phyloP scores from a whole-genome alignment of 257 asterid species.

The Salvia rosmarinus region DNA sequence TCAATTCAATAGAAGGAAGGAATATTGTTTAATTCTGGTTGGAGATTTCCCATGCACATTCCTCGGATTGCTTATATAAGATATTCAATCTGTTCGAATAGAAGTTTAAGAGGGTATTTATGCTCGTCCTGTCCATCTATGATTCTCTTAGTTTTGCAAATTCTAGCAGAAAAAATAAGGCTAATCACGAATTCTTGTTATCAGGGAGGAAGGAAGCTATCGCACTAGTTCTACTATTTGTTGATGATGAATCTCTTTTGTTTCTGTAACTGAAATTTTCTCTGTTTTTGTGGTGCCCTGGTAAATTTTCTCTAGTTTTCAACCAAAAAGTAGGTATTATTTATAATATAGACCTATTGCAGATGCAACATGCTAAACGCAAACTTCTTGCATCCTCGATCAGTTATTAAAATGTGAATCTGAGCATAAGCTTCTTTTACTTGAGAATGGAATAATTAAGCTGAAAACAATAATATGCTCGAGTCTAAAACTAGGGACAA shows the following conservation, averaged over 20 bases:
- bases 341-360: conserved; percentile 1
- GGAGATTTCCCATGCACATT: no score
- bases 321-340: background rate
- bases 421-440: conserved; percentile 13
- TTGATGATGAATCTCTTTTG: background rate
- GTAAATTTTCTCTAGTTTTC: background rate
- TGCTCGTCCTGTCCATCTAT: background rate
- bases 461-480: background rate
- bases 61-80: no score
- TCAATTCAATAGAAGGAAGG: no score
- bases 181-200: background rate
- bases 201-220: conserved; percentile 8
- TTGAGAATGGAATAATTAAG: background rate
- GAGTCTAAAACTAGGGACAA: background rate
- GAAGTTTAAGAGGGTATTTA: no score
- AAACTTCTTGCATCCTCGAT: conserved; percentile 7
- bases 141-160: background rate
- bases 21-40: no score
- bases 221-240: conserved; percentile 10
- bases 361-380: background rate
- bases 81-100: no score
- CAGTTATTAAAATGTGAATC: conserved; percentile 18
- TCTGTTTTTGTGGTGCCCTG: background rate
- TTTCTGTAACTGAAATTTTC: background rate
- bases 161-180: background rate